Base-by-base conservation (phyloP, 495 filamentous ascomycete genomes). In the Talaromyces borbonicus region DNA sequence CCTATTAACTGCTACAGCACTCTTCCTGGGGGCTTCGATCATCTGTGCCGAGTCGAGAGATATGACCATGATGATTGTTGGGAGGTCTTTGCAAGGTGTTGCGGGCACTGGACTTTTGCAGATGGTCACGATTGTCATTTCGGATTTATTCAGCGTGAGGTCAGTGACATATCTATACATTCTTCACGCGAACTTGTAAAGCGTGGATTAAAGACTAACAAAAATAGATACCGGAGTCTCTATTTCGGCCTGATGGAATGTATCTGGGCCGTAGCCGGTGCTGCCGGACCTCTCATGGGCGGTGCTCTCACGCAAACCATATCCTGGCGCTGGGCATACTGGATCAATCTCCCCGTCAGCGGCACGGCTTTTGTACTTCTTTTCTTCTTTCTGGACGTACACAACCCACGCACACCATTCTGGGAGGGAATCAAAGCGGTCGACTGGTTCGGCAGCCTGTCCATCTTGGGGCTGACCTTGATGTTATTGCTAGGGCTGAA, bases 401-500 rank as follows among this genome's bases (percentile, higher is more conserved):
- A 81, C 40, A 78, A 80, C 41, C 76, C 78, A 2, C 61, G 66
- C 44, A 82, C 79, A 0, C 61, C 62, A 5, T 57, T 81, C 8
- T 14, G 60, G 18, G 73, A 78, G 0, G 89, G 88, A 0, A 61
- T 93, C 14, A 80, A 78, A 44, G 82, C 84, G 1, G 81, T 90
- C 12, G 85, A 92, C 57, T 89, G 84, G 83, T 60, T 77, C 25
- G 86, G 86, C 1, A 79, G 77, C 8, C 37, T 85, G 15, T 75
- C 75, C 2, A 77, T 92, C 42, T 70, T 90, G 5, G 80, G 77
- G 8, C 77, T 81, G 6, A 85, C 83, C 0, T 56, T 90, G 35
- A 85, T 90, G 77, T 59, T 94, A 26, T 67, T 93, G 2, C 72
- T 90, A 3, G 87, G 81, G 1, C 68, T 93, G 12, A 78, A 87